Base-by-base conservation (phyloP, 306 rosid species). In the Quercus aquifolioides region DNA sequence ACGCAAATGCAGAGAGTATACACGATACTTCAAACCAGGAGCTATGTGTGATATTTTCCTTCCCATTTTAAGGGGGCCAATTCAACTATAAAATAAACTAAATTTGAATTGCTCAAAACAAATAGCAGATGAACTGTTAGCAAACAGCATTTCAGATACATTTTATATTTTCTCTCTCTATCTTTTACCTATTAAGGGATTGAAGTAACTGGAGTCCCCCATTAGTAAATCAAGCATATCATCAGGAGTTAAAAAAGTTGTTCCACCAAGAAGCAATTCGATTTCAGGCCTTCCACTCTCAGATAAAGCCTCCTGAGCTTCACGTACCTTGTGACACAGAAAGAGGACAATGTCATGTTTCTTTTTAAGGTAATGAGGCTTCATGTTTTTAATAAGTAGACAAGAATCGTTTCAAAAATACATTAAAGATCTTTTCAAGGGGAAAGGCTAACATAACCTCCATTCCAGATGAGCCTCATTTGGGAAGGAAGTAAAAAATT, bases 241-340 rank as follows among this genome's bases (percentile, higher is more conserved):
- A 75, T 90, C 79, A 0, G 97, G 94, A 76, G 97, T 86, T 64
- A 91, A 87, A 54, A 92, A 88, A 68, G 92, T 90, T 73, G 97
- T 92, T 90, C 99, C 99, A 38, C 99, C 97, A 55, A 94, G 52
- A 78, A 94, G 81, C 85, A 94, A 80, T 88, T 94, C 97, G 18
- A 91, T 87, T 63, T 94, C 96, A 43, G 97, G 97, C 81, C 97
- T 91, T 85, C 97, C 95, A 52, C 90, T 85, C 65, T 89, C 99
- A 18, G 94, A 84, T 79, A 92, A 78, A 54, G 97, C 99, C 82
- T 91, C 95, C 21, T 84, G 90, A 84, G 92, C 97, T 89, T 92
- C 97, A 28, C 91, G 92, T 56, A 90, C 97, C 99, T 94, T 57
- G 73, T 74, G 25, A 70, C 77, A 83, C 21, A 31, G 12, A 75